Evolutionary conservation across 148 eudicot species (phyloP), one percentile per base, ranked within the genome.

Genomic region (Linanthus parryae): DNA sequence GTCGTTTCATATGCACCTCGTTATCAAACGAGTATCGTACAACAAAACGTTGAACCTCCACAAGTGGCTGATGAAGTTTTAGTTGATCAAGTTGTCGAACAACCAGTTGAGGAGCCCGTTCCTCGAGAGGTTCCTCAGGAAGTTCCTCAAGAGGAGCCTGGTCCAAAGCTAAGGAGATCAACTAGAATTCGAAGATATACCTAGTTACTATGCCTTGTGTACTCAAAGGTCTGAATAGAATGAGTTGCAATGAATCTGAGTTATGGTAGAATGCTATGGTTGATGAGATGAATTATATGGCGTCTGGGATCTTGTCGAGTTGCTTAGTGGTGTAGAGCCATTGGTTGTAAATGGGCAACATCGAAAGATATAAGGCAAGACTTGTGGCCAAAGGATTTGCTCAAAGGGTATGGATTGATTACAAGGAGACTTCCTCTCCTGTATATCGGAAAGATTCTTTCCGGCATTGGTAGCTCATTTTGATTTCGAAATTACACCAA

Each of bases 301-400:
- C 6, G 45, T 42, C 16, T 42, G 45, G 45, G 45, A 42, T 13
- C 3, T 42, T 23, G 45, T 42, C 1, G 18, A 42, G 20, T 42
- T 13, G 3, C 20, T 23, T 42, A 42, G 20, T 7, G 20, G 45
- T 2, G 13, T 16, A 42, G 20, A 42, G 16, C 6, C 5, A 16
- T 42, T 8, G 3, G 20, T 9, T 42, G 45, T 42, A 47, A 26
- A 25, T 25, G 50, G 50, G n/a, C 3, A 45, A 42, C 7, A 16
- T 42, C 9, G 45, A 42, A 42, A 6, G 45, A 42, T 16, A 42
- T 42, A 42, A 45, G 4, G 28, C 27, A 26, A 20, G 3, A 22
- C 11, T 45, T 45, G 50, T 24, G 8, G 50, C 50, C 28, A 45
- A 45, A 45, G 26, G 14, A 20, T 45, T 45, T 45, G 23, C 50